A percentile compares a stretch with the other conserved stretches of the same genome.
phyloP scores from a whole-genome alignment of 495 filamentous ascomycete species.

The Pyronema omphalodes region DNA sequence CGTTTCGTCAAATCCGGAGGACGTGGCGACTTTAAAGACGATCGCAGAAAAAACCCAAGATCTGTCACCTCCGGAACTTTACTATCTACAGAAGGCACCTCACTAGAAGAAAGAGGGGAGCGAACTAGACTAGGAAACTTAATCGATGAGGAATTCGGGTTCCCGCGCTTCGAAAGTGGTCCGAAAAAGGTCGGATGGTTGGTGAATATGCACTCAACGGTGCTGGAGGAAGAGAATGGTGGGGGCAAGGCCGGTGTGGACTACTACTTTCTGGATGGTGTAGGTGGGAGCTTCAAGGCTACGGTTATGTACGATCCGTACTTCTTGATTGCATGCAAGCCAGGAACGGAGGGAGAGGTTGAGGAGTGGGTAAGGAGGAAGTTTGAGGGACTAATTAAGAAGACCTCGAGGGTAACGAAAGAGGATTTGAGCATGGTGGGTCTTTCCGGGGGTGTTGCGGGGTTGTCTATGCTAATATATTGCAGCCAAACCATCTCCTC shows the following conservation, averaged over 20 bases:
- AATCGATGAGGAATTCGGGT: slow-evolving; percentile 91
- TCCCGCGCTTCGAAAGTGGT: slow-evolving; percentile 78
- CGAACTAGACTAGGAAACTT: slow-evolving; percentile 61
- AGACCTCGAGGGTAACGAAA: slow-evolving; percentile 57
- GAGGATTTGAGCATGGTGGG: slow-evolving; percentile 68
- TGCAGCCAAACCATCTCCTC: slow-evolving; percentile 68
- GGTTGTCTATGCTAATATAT: not conserved
- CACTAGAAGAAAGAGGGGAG: slow-evolving; percentile 63
- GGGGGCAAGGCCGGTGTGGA: slow-evolving; percentile 75
- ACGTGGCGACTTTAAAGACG: slow-evolving; percentile 25
- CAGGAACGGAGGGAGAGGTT: slow-evolving; percentile 56
- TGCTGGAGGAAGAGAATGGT: slow-evolving; percentile 64
- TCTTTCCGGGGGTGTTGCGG: not conserved
- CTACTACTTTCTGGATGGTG: slow-evolving; percentile 92
- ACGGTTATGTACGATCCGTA: slow-evolving; percentile 94
- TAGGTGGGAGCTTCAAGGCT: slow-evolving; percentile 86
- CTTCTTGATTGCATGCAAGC: slow-evolving; percentile 74
- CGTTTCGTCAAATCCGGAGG: slow-evolving; percentile 19
- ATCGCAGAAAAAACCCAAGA: slow-evolving; percentile 30
- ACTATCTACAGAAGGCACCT: slow-evolving; percentile 62
- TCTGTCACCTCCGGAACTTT: slow-evolving; percentile 63
- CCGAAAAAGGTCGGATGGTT: slow-evolving; percentile 80
- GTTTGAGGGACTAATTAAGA: slow-evolving; percentile 66
- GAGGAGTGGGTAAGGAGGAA: slow-evolving; percentile 85
- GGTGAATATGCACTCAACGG: slow-evolving; percentile 81